Percentiles rank a stretch among this genome's conserved stretches.
These are phyloP conservation scores for Penicillium verrucosum DNA, from an alignment of 2,329 filamentous ascomycete genomes.

Conservation along the genomic window DNA sequence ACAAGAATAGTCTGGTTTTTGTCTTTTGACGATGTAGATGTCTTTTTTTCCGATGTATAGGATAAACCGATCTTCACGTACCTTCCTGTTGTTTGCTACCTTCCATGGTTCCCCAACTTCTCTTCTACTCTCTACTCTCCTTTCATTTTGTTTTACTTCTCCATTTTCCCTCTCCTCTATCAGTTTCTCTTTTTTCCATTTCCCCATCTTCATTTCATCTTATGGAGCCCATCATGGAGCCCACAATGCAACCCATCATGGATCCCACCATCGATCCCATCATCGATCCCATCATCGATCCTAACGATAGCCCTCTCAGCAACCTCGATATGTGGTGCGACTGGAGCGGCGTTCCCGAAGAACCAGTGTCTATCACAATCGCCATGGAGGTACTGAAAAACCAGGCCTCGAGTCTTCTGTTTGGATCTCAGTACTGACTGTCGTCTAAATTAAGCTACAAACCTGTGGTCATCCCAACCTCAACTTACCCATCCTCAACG, in stretches of 20 bases:
- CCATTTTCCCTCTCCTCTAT: not conserved
- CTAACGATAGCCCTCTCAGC: slow-evolving; percentile 18
- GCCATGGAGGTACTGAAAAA: slow-evolving; percentile 28
- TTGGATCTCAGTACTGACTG: not conserved
- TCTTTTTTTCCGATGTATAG: too few relatives aligned
- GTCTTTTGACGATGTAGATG: too few relatives aligned
- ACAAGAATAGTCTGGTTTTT: not conserved
- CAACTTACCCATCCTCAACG: slow-evolving; percentile 23
- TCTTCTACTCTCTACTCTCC: slow-evolving; percentile 13
- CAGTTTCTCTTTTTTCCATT: not conserved
- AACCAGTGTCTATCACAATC: slow-evolving; percentile 27
- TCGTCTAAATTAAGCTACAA: slow-evolving; percentile 12
- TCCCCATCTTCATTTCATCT: not conserved
- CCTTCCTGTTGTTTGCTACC: slow-evolving; percentile 5
- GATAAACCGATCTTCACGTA: not conserved
- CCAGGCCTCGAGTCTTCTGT: not conserved
- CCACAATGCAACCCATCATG: not conserved
- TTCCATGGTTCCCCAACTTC: not conserved
- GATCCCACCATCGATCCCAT: not conserved
- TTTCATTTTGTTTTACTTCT: not conserved
- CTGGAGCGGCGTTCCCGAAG: slow-evolving; percentile 29
- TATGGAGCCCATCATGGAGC: not conserved
- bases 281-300: slow-evolving; percentile 5
- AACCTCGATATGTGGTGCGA: slow-evolving; percentile 32
- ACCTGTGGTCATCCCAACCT: slow-evolving; percentile 24